Evolutionary conservation across 352 stramenopile species (phyloP).

Genomic region (Phytopythium sindhum): DNA sequence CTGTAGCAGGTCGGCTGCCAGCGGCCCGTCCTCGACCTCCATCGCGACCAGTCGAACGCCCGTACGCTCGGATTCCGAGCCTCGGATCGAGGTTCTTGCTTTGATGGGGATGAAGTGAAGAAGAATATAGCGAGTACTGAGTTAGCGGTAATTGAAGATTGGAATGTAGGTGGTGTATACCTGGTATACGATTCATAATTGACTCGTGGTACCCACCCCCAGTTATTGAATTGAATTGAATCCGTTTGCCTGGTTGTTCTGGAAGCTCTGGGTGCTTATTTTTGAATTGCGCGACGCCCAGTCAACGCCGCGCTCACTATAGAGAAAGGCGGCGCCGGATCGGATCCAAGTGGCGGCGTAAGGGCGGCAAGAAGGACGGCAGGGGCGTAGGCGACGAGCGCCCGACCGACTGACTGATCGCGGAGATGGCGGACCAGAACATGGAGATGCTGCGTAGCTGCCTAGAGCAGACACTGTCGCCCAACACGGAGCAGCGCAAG

Average conservation of each 20-base stretch:
- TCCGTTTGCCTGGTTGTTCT: not conserved
- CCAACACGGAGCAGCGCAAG: slow-evolving; percentile 67
- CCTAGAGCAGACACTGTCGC: slow-evolving; percentile 78
- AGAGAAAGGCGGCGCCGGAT: not conserved
- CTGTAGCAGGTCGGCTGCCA: slow-evolving; percentile 51
- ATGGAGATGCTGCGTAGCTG: slow-evolving; percentile 65
- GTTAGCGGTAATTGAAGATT: no score
- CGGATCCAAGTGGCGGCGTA: not conserved
- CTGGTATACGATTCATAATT: not conserved
- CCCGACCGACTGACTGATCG: not conserved
- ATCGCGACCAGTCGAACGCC: not conserved
- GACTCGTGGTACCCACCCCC: not conserved
- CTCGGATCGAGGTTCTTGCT: no score
- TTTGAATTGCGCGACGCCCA: not conserved
- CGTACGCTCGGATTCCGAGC: no score
- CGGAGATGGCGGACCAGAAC: slow-evolving; percentile 54
- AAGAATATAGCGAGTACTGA: no score
- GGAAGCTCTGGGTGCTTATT: not conserved
- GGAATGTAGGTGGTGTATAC: no score
- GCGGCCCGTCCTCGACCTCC: slow-evolving; percentile 14
- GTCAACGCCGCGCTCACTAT: no score
- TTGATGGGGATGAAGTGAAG: no score
- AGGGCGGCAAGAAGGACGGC: not conserved
- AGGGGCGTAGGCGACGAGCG: not conserved
- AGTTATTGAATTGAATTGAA: no score